Evolutionary conservation across 345 rosid genomes (phyloP), one percentile per base, ranked within the genome.

Genomic region (Gossypium australe): DNA sequence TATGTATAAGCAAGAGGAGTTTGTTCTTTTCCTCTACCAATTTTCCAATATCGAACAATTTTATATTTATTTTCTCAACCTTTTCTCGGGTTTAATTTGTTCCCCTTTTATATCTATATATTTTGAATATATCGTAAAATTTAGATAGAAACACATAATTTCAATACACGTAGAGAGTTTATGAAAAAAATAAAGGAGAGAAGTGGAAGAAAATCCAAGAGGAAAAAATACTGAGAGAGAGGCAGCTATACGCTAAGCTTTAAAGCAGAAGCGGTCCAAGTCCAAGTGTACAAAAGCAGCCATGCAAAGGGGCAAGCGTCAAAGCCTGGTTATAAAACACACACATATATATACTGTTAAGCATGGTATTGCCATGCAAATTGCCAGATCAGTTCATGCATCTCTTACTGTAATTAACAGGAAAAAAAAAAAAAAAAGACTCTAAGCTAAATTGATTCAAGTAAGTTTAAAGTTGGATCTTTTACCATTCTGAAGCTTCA

Each of bases 1-100:
- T 34, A 34, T 75, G 84, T 73, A 38, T 38, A 17, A 67, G 70
- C 25, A 71, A 75, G 77, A 78, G 66, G 38, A 22, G 20, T 13
- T 12, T 52, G 22, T 60, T 60, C 20, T 34, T 13, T 41, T 70
- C 38, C 53, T 53, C 63, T 14, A 6, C 27, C 20, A 13, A 17
- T 68, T 68, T 68, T 16, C 72, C 43, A 68, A 68, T 68, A 49
- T 68, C 56, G 16, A 67, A 20, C 52, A 67, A 13, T 67, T 67
- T 66, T 43, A 43, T 11, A 4, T 66, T 3, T 66, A 1, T 34
- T 34, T 34, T 34, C 41, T 5, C 41, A 34, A 4, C 41, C 41
- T 34, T 34, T 34, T 1, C 41, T 34, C 41, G 7, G 41, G 7
- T 7, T 34, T 34, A 34, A 34, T 5, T 34, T 34, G 41, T 34